These are phyloP conservation scores for Exsudoporus frostii DNA, from an alignment of 768 basidiomycete species.

Conservation along the genomic window DNA sequence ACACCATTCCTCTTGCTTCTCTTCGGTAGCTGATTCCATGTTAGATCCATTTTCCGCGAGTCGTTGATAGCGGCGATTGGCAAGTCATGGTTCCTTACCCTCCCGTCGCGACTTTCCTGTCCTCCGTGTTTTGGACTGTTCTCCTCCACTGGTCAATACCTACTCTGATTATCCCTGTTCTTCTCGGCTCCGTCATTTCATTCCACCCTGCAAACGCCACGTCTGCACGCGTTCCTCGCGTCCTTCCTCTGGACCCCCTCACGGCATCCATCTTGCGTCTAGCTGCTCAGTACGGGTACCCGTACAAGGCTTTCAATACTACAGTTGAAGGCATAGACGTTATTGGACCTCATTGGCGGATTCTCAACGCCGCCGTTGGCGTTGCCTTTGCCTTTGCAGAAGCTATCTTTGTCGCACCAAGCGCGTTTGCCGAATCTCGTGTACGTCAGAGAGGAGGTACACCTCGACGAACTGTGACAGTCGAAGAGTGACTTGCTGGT, in stretches of 20 bases:
- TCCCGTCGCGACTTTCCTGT: conserved; percentile 43
- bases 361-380: conserved; percentile 51
- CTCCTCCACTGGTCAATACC: conserved; percentile 64
- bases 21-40: conserved; percentile 1
- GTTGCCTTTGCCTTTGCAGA: conserved; percentile 70
- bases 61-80: conserved; percentile 3
- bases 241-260: conserved; percentile 51
- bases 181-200: conserved; percentile 59
- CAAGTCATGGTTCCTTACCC: conserved; percentile 44
- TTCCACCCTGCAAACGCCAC: conserved; percentile 47
- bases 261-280: conserved; percentile 63
- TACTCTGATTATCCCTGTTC: conserved; percentile 52
- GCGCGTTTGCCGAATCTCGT: conserved; percentile 33
- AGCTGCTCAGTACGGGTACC: conserved; percentile 58
- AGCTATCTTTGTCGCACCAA: conserved; percentile 50
- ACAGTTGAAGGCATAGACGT: conserved; percentile 45
- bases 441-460: conserved; percentile 21
- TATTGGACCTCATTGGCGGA: conserved; percentile 52
- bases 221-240: conserved; percentile 20
- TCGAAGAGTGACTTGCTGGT: conserved; percentile 20
- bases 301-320: conserved; percentile 33
- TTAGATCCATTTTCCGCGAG: conserved; percentile 19
- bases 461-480: conserved; percentile 17
- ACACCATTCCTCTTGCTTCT: conserved; percentile 1
- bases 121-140: conserved; percentile 48